Base-by-base conservation (phyloP, 345 rosid species). In the Brassica carinata region DNA sequence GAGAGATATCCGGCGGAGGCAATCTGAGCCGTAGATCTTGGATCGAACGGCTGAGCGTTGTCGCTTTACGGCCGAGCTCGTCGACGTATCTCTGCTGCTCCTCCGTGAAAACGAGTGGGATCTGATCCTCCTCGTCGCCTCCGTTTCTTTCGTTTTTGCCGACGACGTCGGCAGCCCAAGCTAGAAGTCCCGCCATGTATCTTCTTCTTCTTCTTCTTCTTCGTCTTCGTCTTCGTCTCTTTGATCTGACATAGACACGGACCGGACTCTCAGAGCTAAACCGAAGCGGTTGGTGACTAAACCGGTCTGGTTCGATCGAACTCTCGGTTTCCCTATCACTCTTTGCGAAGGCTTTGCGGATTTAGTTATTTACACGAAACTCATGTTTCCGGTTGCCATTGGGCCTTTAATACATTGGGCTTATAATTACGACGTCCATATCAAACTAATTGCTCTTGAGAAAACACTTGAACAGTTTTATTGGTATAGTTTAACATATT, bases 101-200 rank as follows among this genome's bases (percentile, higher is more conserved):
- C 9, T 85, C 80, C 1, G 92, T 86, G 78, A 91, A 84, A 26
- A 87, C 82, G 0, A 87, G 45, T 1, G 94, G 94, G 65, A 90
- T 86, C 48, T 73, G 83, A 73, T 76, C 79, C 26, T 75, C 51
- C 45, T 79, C 84, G 11, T 79, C 84, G 71, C 75, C 78, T 29
- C 72, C 85, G 2, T 86, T 87, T 55, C 77, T 83, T 33, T 89
- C 89, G 51, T 90, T 93, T 62, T 86, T 92, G 5, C 90, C 92
- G 2, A 94, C 98, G 11, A 92, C 97, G 59, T 94, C 98, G 31
- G 98, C 97, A 38, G 98, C 98, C 98, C 98, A 94, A 13, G 94
- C 95, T 31, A 94, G 84, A 66, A 92, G 83, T 64, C 97, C 98
- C 78, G 96, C 94, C 97, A 92, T 94, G 18, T 27, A 48, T 0